phyloP scores from a whole-genome alignment of 2,329 filamentous ascomycete genomes.

The Aspergillus terreus region DNA sequence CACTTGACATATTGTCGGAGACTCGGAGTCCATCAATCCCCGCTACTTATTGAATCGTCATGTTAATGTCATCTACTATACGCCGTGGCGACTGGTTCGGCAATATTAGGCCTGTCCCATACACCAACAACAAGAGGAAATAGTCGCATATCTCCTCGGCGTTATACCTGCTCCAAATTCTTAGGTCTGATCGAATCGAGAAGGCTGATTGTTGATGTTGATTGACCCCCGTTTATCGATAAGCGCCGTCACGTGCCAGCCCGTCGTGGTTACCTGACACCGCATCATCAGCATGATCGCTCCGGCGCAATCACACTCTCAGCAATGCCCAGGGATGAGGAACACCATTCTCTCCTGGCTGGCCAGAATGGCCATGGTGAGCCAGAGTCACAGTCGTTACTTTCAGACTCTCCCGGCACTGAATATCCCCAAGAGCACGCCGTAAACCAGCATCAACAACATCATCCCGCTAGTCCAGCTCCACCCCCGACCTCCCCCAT shows the following conservation, averaged over 20 bases:
- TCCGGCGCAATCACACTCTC: constrained; percentile 22
- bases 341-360: constrained; percentile 29
- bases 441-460: constrained; percentile 23
- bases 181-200: too few relatives aligned
- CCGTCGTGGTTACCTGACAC: constrained; percentile 19
- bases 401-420: constrained; percentile 24
- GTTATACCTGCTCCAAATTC: too few relatives aligned
- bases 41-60: too few relatives aligned
- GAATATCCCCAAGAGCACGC: constrained; percentile 20
- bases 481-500: constrained; percentile 12
- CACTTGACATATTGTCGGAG: too few relatives aligned
- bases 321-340: constrained; percentile 43
- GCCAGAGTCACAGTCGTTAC: constrained; percentile 31
- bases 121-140: too few relatives aligned
- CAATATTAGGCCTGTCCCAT: too few relatives aligned
- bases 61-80: too few relatives aligned
- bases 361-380: constrained; percentile 26
- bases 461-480: constrained; percentile 17
- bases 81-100: too few relatives aligned
- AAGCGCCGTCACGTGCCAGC: constrained; percentile 17
- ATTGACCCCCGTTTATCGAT: constrained; percentile 18
- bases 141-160: too few relatives aligned
- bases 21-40: too few relatives aligned
- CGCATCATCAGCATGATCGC: constrained; percentile 13
- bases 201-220: not conserved